These are phyloP conservation scores for Punctularia strigosozonata DNA, from an alignment of 768 basidiomycete species.

Conservation along the genomic window DNA sequence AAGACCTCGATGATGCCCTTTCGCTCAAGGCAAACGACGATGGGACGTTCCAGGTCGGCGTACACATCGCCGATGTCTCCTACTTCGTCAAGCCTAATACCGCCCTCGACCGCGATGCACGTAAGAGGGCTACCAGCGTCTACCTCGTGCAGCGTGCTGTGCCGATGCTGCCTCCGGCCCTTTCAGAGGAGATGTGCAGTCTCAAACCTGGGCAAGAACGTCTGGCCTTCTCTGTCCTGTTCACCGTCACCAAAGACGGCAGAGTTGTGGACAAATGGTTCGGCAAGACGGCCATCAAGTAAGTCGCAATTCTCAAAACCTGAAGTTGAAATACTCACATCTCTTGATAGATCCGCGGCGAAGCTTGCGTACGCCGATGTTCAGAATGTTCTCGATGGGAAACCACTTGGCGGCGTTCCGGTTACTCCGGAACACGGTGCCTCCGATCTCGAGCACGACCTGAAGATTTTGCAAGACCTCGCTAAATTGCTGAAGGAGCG, in stretches of 20 bases:
- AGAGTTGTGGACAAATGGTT: slow-evolving; percentile 84
- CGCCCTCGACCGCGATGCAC: slow-evolving; percentile 94
- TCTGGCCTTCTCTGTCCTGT: slow-evolving; percentile 81
- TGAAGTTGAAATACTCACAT: neutral
- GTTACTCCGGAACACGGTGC: slow-evolving; percentile 47
- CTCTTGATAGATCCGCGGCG: slow-evolving; percentile 58
- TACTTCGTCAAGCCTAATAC: slow-evolving; percentile 93
- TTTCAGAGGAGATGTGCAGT: slow-evolving; percentile 90
- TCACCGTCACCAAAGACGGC: slow-evolving; percentile 77
- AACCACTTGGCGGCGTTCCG: slow-evolving; percentile 36
- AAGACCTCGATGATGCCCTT: slow-evolving; percentile 91
- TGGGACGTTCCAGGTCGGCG: slow-evolving; percentile 83
- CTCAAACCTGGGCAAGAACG: slow-evolving; percentile 81
- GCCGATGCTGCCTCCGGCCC: slow-evolving; percentile 91
- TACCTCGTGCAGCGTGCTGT: slow-evolving; percentile 94
- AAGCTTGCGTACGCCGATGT: slow-evolving; percentile 78
- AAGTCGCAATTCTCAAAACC: slow-evolving; percentile 12
- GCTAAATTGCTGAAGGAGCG: slow-evolving; percentile 61
- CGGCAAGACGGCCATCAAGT: slow-evolving; percentile 88
- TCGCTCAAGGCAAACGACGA: slow-evolving; percentile 85
- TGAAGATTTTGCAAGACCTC: slow-evolving; percentile 54
- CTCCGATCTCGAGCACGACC: slow-evolving; percentile 61
- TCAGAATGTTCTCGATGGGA: slow-evolving; percentile 73
- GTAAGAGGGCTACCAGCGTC: slow-evolving; percentile 93
- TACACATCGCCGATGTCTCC: slow-evolving; percentile 96